A percentile compares a stretch with the other conserved stretches of the same genome.
These are phyloP conservation scores for Chlamydomonas sp. DNA, from an alignment of 139 green algal species.

Conservation along the genomic window DNA sequence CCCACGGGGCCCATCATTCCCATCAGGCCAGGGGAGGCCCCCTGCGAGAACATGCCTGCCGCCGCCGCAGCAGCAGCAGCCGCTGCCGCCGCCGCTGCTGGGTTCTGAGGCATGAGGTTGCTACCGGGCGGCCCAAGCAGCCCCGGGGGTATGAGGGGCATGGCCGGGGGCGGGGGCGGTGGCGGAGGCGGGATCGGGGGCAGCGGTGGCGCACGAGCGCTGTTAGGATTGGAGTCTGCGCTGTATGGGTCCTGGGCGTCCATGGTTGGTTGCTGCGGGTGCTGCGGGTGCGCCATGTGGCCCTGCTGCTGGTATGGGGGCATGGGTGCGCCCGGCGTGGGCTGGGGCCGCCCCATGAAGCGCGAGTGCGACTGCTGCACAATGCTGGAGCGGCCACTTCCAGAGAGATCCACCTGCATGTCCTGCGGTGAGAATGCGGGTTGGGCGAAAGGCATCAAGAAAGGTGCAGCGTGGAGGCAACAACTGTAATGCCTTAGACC, in stretches of 20 bases:
- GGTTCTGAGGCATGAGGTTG: no score
- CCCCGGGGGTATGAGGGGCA: slow-evolving; percentile 15
- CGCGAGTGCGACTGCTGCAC: slow-evolving; percentile 28
- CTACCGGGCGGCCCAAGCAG: neutral
- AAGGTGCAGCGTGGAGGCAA: neutral
- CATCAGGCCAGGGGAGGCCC: no score
- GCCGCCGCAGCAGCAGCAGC: no score
- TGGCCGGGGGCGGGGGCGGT: neutral
- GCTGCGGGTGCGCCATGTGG: neutral
- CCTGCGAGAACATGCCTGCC: no score
- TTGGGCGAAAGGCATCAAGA: neutral
- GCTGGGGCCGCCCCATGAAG: neutral
- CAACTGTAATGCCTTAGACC: neutral
- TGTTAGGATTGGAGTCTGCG: slow-evolving; percentile 41
- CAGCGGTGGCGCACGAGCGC: neutral
- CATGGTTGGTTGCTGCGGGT: neutral
- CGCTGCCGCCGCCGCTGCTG: no score
- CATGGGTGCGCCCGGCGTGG: neutral
- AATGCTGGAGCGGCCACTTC: slow-evolving; percentile 27
- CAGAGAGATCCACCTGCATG: neutral
- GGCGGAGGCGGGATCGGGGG: neutral
- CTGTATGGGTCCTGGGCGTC: slow-evolving; percentile 34
- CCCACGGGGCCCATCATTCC: slow-evolving; percentile 2
- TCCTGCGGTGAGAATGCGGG: slow-evolving; percentile 6
- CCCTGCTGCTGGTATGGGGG: slow-evolving; percentile 11